Percentiles rank a stretch among this genome's conserved stretches.
These are phyloP conservation scores for Steccherinum ochraceum DNA, from an alignment of 768 basidiomycete species.

Conservation along the genomic window DNA sequence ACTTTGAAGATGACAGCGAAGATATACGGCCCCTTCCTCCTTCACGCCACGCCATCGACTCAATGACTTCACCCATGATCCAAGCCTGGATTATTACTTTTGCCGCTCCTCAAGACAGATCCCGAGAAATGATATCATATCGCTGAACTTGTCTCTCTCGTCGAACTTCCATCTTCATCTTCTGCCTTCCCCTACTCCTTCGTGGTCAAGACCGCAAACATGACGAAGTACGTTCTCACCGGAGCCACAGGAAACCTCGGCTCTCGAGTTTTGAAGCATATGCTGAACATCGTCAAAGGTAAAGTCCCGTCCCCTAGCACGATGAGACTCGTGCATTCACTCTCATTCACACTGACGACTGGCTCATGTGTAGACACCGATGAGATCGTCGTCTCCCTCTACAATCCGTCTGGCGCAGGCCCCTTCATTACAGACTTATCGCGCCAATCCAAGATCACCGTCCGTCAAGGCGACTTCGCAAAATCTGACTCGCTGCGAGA, in stretches of 20 bases:
- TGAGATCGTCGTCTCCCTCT: constrained; percentile 25
- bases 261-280: constrained; percentile 26
- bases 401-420: constrained; percentile 25
- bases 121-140: too few relatives aligned
- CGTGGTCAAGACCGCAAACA: too few relatives aligned
- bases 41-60: too few relatives aligned
- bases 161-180: too few relatives aligned
- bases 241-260: constrained; percentile 32
- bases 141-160: too few relatives aligned
- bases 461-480: constrained; percentile 26
- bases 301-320: not conserved
- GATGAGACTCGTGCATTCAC: not conserved
- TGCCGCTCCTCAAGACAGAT: too few relatives aligned
- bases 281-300: constrained; percentile 23
- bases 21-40: too few relatives aligned
- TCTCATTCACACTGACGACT: not conserved
- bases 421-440: constrained; percentile 9
- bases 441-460: constrained; percentile 17
- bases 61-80: too few relatives aligned
- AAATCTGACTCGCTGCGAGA: constrained; percentile 24
- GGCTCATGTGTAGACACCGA: constrained; percentile 9
- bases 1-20: too few relatives aligned
- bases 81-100: too few relatives aligned
- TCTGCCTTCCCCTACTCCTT: too few relatives aligned
- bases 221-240: constrained; percentile 28